phyloP scores from a whole-genome alignment of 2,329 filamentous ascomycete genomes.

The Penicillium janthinellum region DNA sequence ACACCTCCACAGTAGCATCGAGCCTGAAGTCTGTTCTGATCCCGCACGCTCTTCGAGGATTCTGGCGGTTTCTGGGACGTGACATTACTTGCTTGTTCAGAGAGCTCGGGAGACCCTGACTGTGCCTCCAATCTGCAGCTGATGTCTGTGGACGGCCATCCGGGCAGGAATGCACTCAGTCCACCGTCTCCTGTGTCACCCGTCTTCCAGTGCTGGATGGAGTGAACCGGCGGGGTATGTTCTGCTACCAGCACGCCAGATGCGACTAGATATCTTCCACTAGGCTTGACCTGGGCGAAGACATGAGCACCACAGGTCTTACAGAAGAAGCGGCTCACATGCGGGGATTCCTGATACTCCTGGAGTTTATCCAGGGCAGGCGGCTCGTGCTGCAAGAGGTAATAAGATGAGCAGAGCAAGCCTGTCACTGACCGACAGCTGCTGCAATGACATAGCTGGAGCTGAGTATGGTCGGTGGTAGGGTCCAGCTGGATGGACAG shows the following conservation, averaged over 20 bases:
- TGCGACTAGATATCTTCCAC: constrained; percentile 36
- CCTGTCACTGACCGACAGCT: constrained; percentile 54
- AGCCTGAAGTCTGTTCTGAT: constrained; percentile 32
- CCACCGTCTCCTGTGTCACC: constrained; percentile 35
- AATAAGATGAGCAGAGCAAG: constrained; percentile 49
- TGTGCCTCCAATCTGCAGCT: constrained; percentile 26
- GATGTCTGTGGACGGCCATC: constrained; percentile 14
- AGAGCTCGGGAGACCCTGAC: neutral
- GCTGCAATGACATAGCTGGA: constrained; percentile 56
- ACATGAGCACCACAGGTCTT: constrained; percentile 53
- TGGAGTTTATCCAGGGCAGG: constrained; percentile 40
- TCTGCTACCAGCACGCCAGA: constrained; percentile 32
- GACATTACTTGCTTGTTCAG: neutral
- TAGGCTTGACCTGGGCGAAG: constrained; percentile 31
- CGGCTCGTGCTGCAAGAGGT: constrained; percentile 42
- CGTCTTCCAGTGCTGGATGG: constrained; percentile 32
- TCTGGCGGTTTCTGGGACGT: neutral
- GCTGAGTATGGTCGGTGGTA: constrained; percentile 21
- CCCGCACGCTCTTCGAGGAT: neutral
- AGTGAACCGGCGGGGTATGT: constrained; percentile 21
- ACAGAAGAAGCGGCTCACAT: constrained; percentile 53
- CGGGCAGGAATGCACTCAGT: constrained; percentile 30
- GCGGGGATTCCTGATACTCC: constrained; percentile 48
- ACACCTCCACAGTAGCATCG: constrained; percentile 60
- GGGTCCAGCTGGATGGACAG: constrained; percentile 29